Base-by-base conservation (phyloP, 2,329 filamentous ascomycete genomes). In the Pseudocercospora fuligena region DNA sequence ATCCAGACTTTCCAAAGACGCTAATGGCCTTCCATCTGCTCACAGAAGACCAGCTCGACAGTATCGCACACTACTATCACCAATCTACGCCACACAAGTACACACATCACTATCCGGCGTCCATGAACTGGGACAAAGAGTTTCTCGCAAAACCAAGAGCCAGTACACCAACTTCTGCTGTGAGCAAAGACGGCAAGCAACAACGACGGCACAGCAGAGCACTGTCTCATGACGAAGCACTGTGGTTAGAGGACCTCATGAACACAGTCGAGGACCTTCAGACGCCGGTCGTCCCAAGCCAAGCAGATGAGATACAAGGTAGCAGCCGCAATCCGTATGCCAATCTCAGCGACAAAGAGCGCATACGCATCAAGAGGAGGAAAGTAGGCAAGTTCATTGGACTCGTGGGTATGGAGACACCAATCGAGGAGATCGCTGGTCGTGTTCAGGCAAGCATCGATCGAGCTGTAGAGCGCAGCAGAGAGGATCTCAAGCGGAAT, bases 301-400 rank as follows among this genome's bases (percentile, higher is more conserved):
- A 27, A 5, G 62, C 33, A 29, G 61, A 76, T 11, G 51, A 23
- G 1, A 16, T 54, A 6, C 36, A n/a, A 14, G 46, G 16, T 7
- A 51, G 60, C 8, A 57, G 46, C 9, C 27, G 46, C 21, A 73
- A 72, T 53, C 67, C 70, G 1, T 76, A 74, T 59, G 74, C 72
- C 12, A 72, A 72, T 1, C 33, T 83, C 56, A 78, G 61, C 2
- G 78, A 80, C 6, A 72, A 78, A 21, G 79, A 82, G 64, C 68
- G 82, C 49, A 70, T 83, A 9, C 73, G 77, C 58, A 79, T 83
- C 65, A 93, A 93, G 83, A 84, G 90, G 68, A 82, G 90, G 68
- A 88, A 89, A 79, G 87, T 93, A 75, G 91, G 90, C 54, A 83
- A 86, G 71, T 93, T 93, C 71, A 92, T 93, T 75, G 91, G 91